phyloP scores from a whole-genome alignment of 805 yeast species.

The Metschnikowia amazonensis region DNA sequence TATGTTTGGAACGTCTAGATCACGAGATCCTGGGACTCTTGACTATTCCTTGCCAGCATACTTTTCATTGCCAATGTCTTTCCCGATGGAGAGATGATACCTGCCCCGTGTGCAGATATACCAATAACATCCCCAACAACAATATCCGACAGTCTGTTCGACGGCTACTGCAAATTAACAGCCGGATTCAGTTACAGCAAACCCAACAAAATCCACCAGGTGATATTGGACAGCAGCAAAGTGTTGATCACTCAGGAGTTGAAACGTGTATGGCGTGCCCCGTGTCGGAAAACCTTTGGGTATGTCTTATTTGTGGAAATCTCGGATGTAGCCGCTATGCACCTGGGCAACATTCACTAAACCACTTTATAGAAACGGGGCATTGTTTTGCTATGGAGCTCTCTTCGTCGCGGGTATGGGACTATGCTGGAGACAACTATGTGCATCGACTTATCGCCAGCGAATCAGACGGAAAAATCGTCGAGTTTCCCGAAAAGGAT shows the following conservation, averaged over 20 bases:
- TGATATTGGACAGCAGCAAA: slow-evolving; percentile 9
- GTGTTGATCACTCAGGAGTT: neutral
- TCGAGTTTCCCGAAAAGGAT: slow-evolving; percentile 55
- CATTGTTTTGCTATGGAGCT: slow-evolving; percentile 93
- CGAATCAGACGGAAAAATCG: slow-evolving; percentile 84
- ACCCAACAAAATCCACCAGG: slow-evolving; percentile 14
- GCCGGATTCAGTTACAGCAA: slow-evolving; percentile 19
- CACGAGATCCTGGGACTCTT: slow-evolving; percentile 72
- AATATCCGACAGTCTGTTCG: slow-evolving; percentile 31
- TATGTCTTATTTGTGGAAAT: slow-evolving; percentile 85
- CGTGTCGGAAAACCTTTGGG: slow-evolving; percentile 67
- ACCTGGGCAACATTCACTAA: slow-evolving; percentile 77
- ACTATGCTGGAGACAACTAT: slow-evolving; percentile 85
- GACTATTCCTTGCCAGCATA: slow-evolving; percentile 90
- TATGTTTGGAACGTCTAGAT: slow-evolving; percentile 86
- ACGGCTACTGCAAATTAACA: slow-evolving; percentile 29
- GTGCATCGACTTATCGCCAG: slow-evolving; percentile 84
- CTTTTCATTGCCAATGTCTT: slow-evolving; percentile 85
- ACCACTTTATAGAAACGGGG: slow-evolving; percentile 70
- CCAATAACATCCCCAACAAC: slow-evolving; percentile 44
- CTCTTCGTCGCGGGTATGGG: slow-evolving; percentile 86
- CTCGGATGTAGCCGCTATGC: slow-evolving; percentile 87
- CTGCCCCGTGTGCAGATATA: slow-evolving; percentile 87
- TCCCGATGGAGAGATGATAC: slow-evolving; percentile 87
- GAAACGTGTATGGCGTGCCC: slow-evolving; percentile 56